A percentile compares a stretch with the other conserved stretches of the same genome.
phyloP scores from a whole-genome alignment of 2,329 filamentous ascomycete genomes.

The Plenodomus lindquistii region DNA sequence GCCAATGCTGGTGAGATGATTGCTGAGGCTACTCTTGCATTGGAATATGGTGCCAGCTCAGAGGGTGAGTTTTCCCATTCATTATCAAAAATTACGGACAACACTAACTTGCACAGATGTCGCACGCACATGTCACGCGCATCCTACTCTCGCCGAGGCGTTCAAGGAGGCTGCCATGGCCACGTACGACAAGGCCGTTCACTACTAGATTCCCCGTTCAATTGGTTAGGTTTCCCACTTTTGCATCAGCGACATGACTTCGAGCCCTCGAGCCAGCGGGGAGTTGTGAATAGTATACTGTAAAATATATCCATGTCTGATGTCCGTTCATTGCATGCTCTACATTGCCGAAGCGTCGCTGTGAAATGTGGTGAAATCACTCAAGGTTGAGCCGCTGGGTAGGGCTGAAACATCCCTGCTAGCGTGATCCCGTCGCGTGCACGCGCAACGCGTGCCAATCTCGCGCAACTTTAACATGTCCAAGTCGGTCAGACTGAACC shows the following conservation, averaged over 20 bases:
- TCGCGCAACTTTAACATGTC: conserved; percentile 28
- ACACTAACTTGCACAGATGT: conserved; percentile 37
- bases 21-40: conserved; percentile 89
- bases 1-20: conserved; percentile 99
- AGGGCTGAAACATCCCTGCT: conserved; percentile 28
- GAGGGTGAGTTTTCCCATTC: conserved; percentile 70
- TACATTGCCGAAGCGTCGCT: background rate
- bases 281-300: conserved; percentile 48
- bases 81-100: background rate
- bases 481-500: conserved; percentile 14
- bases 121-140: conserved; percentile 86
- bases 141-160: conserved; percentile 93
- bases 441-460: conserved; percentile 32
- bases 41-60: conserved; percentile 94
- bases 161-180: conserved; percentile 99
- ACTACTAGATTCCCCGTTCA: conserved; percentile 65
- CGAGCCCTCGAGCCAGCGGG: conserved; percentile 36
- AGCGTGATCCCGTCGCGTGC: conserved; percentile 24
- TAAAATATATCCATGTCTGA: conserved; percentile 44
- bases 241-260: conserved; percentile 42
- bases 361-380: background rate
- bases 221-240: conserved; percentile 30
- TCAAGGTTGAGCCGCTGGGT: conserved; percentile 8
- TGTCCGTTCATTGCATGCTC: conserved; percentile 28
- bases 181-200: conserved; percentile 92